Conservation (phyloP, 768 basidiomycete genomes). For the Tylopilus rubrobrunneus region DNA sequence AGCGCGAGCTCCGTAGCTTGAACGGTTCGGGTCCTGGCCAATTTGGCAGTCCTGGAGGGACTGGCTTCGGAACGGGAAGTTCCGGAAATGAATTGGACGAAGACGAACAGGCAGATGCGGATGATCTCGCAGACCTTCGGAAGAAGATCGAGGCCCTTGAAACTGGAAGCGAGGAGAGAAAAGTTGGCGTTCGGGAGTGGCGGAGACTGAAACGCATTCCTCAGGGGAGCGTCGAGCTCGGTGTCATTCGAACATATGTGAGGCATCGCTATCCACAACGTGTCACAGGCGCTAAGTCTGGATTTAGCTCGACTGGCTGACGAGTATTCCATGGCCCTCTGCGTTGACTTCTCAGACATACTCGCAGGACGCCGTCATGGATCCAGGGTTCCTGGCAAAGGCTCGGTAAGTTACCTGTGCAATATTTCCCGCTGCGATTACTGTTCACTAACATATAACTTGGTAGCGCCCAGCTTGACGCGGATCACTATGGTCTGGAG, state of each 20-base stretch:
- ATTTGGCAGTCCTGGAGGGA: constrained; percentile 6
- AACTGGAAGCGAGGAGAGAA: constrained; percentile 72
- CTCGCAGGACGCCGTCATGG: constrained; percentile 38
- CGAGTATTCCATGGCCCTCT: constrained; percentile 79
- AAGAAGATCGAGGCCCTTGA: constrained; percentile 72
- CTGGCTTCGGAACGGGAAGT: constrained; percentile 25
- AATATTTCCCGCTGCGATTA: background rate
- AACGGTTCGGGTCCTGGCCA: constrained; percentile 32
- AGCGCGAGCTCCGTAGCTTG: constrained; percentile 66
- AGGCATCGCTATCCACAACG: constrained; percentile 23
- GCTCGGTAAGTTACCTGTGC: constrained; percentile 44
- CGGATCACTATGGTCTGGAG: constrained; percentile 89
- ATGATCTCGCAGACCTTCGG: constrained; percentile 71
- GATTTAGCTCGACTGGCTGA: constrained; percentile 77
- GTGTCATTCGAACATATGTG: constrained; percentile 82
- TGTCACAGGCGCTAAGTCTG: constrained; percentile 6
- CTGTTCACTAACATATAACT: background rate
- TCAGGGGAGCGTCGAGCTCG: constrained; percentile 84
- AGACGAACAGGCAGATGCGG: constrained; percentile 76
- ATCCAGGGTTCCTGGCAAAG: constrained; percentile 57
- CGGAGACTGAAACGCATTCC: constrained; percentile 84
- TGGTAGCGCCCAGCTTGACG: constrained; percentile 63
- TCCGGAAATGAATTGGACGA: constrained; percentile 58
- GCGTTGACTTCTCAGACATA: constrained; percentile 16
- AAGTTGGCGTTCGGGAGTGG: constrained; percentile 80